Percentiles rank a stretch among this genome's conserved stretches.
These are phyloP conservation scores for Saposhnikovia divaricata DNA, from an alignment of 129 eudicot species.

Conservation along the genomic window DNA sequence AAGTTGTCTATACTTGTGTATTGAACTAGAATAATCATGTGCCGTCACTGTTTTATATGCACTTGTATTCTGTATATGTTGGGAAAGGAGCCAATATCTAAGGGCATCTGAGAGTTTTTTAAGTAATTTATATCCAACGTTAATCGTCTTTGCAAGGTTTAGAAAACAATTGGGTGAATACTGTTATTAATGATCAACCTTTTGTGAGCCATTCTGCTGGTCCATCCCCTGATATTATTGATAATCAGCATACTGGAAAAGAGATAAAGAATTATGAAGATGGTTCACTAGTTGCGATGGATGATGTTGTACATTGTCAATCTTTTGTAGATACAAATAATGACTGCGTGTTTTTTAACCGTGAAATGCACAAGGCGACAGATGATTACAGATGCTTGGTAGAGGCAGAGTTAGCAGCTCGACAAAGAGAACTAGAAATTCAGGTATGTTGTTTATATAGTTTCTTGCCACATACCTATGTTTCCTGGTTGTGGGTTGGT, in stretches of 20 bases:
- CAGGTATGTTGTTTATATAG: slow-evolving; percentile 38
- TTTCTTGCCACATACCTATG: not conserved
- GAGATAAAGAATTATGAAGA: not conserved
- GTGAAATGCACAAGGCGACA: slow-evolving; percentile 87
- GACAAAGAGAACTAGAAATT: slow-evolving; percentile 45
- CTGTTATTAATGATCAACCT: not conserved
- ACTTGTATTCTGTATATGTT: no score
- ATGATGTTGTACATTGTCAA: not conserved
- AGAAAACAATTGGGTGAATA: no score
- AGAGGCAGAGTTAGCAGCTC: slow-evolving; percentile 74
- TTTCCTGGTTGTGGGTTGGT: not conserved
- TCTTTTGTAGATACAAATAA: not conserved
- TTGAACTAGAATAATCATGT: no score
- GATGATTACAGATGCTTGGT: slow-evolving; percentile 73
- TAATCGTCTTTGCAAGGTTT: no score
- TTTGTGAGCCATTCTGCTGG: not conserved
- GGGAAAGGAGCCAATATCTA: no score
- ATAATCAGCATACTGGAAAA: not conserved
- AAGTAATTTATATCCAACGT: no score
- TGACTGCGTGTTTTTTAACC: slow-evolving; percentile 21
- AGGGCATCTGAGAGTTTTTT: no score
- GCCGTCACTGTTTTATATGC: no score
- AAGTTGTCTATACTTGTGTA: no score
- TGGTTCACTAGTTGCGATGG: not conserved
- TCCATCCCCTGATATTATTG: not conserved